Evolutionary conservation across 306 rosid species (phyloP).

Genomic region (Fragaria ananassa): DNA sequence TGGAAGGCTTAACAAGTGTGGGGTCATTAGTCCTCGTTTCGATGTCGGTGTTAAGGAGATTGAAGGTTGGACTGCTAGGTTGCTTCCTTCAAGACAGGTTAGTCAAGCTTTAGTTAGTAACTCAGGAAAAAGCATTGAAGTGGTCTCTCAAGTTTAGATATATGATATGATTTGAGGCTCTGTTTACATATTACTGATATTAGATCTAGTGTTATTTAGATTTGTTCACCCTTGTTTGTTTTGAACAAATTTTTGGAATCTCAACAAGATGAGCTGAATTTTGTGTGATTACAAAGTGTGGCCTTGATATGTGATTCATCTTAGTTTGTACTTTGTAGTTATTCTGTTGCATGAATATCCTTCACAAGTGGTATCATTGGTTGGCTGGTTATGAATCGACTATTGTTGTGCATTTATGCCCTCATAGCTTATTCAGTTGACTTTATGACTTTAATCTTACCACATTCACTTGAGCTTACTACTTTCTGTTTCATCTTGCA

Average conservation of each 20-base stretch:
- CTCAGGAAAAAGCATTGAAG: background rate
- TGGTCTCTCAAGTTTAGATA: background rate
- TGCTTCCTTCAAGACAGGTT: slow-evolving; percentile 69
- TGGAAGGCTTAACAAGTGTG: slow-evolving; percentile 64
- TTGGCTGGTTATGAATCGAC: background rate
- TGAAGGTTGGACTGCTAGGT: slow-evolving; percentile 67
- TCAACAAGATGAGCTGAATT: background rate
- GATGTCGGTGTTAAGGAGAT: slow-evolving; percentile 62
- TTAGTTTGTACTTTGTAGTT: background rate
- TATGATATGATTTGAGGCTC: background rate
- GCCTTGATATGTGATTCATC: background rate
- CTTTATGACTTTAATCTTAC: background rate
- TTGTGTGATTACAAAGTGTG: background rate
- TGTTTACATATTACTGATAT: background rate
- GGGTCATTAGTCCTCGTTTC: slow-evolving; percentile 69
- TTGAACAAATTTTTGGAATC: background rate
- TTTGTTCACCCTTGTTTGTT: background rate
- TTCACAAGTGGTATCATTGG: background rate
- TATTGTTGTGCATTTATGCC: background rate
- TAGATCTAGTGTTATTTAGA: background rate
- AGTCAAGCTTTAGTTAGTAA: slow-evolving; percentile 5
- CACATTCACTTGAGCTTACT: background rate
- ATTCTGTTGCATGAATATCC: background rate
- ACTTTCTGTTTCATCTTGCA: slow-evolving; percentile 5
- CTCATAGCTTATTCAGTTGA: background rate